Conservation (phyloP, 305 asterid species). For the Fraxinus angustifolia region DNA sequence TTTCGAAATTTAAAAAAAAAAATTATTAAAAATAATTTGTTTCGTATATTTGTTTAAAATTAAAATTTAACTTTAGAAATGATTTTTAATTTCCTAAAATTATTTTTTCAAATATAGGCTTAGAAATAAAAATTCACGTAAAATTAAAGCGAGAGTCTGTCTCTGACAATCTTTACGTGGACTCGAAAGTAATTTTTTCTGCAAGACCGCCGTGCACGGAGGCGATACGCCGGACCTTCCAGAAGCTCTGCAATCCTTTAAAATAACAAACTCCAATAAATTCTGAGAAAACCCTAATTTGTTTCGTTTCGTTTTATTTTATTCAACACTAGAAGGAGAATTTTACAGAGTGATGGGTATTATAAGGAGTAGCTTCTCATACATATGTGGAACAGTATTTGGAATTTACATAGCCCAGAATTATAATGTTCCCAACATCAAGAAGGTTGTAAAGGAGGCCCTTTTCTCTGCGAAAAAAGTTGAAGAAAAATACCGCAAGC, state of each 20-base stretch:
- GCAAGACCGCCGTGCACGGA: background rate
- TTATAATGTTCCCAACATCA: constrained; percentile 62
- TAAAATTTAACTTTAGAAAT: no score
- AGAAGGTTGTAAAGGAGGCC: constrained; percentile 35
- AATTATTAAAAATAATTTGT: no score
- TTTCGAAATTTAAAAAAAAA: no score
- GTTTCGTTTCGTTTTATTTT: no score
- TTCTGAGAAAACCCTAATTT: background rate
- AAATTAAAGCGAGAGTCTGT: no score
- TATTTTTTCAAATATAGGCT: no score
- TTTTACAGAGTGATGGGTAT: constrained; percentile 45
- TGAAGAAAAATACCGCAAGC: constrained; percentile 68
- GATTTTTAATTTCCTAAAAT: background rate
- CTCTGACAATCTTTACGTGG: background rate
- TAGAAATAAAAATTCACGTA: background rate
- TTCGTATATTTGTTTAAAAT: background rate
- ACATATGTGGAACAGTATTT: constrained; percentile 50
- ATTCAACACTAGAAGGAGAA: background rate
- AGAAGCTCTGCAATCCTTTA: background rate
- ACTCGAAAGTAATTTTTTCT: background rate
- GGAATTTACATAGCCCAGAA: constrained; percentile 75
- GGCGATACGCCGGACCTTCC: background rate
- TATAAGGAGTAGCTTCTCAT: constrained; percentile 44
- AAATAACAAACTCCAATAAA: background rate
- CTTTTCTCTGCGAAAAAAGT: constrained; percentile 50